Base-by-base conservation (phyloP, 352 stramenopile species). In the Pythium aristosporum region DNA sequence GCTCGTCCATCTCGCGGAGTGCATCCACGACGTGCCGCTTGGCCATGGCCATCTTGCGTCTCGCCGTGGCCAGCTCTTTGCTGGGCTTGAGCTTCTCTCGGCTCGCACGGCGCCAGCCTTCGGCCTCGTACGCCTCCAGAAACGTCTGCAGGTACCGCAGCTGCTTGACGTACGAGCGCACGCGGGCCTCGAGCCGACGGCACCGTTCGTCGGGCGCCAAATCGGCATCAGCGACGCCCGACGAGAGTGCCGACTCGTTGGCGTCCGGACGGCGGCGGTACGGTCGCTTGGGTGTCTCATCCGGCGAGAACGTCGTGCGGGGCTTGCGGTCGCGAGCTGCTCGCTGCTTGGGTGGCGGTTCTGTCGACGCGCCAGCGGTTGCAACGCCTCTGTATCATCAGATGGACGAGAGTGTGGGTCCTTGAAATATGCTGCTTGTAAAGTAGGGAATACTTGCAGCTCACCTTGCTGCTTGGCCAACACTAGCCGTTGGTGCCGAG, bases 41-140 rank as follows among this genome's bases (percentile, higher is more conserved):
- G 55, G 76, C 72, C 51, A 74, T 65, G 23, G 51, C 34, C 37
- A 96, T 82, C 63, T 93, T 91, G 23, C 62, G 56, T 32, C 69
- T 74, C 21, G 82, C 76, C 0, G 21, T 58, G 20, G 77, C 74
- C 32, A 96, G 71, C 58, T 94, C 85, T 51, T 87, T 75, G 56
- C 72, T 91, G 3, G 87, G 87, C 50, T 94, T 93, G 37, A 96
- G 74, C 62, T 93, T 94, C 63, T 96, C 85, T 25, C 61, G 71
- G 39, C 79, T 93, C 37, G 80, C 76, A 23, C 80, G 82, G 23
- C 81, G 80, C 87, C 87, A 96, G n/a, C 87, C 87, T 39, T 94
- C 80, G 0, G 70, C 71, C 69, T 92, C 87, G 61, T 96, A 96
- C 20, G 85, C 85, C 18, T 96, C 85, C n/a, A 94, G 37, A 54